Evolutionary conservation across 2,329 filamentous ascomycete species (phyloP), one percentile per base, ranked within the genome.

Genomic region (Pochonia chlamydosporia): DNA sequence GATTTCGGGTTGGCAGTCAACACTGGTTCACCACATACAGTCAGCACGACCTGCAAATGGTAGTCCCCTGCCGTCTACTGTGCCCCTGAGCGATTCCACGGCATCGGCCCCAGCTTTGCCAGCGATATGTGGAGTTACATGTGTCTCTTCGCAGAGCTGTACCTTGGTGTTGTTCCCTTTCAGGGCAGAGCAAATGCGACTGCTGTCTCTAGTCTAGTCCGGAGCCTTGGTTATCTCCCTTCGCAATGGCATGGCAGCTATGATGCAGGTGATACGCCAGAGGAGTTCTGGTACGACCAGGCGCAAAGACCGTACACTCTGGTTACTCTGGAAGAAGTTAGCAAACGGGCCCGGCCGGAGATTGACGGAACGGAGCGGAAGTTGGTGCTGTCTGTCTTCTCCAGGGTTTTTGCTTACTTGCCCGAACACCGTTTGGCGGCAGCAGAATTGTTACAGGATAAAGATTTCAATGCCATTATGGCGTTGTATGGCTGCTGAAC

Each of bases 381-480:
- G 20, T 24, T 40, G 37, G 20, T 24, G 3, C 11, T 4, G 3
- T 40, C 37, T 11, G 21, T 40, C 37, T 40, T 25, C 37, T 25
- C 37, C 14, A 40, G 25, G 25, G 20, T 4, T 5, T 40, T 40
- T 40, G 14, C 37, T 7, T 40, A 40, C 21, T 26, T 40, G 37
- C 37, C 20, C 20, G 37, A 40, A 40, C 10, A 40, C 25, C 37
- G 37, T 40, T 40, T 40, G 20, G 25, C 37, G 11, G 37, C 37
- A 4, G 16, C 37, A 23, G 37, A 40, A 24, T 21, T 40, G 37
- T 40, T 40, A 25, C 18, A 40, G 16, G 37, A 40, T 23, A 40
- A 40, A 14, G 37, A 40, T 23, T 40, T 40, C 25, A 40, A 40
- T 40, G 20, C 37, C 37, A 6, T 40, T 13, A 40, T 40, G 37